phyloP scores from a whole-genome alignment of 345 rosid species.

The Gossypium arboreum region DNA sequence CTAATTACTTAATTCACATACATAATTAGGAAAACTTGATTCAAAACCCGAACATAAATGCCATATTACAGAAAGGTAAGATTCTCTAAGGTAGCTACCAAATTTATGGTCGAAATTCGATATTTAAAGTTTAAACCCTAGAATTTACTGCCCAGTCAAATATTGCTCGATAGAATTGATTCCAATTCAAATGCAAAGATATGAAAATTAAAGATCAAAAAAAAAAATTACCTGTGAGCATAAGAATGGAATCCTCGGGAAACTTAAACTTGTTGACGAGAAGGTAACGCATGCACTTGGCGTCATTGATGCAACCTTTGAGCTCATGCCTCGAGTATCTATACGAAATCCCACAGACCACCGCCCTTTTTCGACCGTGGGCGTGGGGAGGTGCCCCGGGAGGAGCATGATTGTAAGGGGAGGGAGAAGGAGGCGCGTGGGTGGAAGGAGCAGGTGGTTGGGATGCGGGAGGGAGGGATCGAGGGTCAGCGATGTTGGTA shows the following conservation, averaged over 20 bases:
- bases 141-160: background rate
- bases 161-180: background rate
- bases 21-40: background rate
- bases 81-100: slow-evolving; percentile 11
- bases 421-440: slow-evolving; percentile 19
- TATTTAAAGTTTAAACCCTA: background rate
- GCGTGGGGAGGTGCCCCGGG: slow-evolving; percentile 54
- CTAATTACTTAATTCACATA: background rate
- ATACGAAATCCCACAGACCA: slow-evolving; percentile 84
- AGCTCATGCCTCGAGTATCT: slow-evolving; percentile 73
- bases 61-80: background rate
- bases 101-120: background rate
- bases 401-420: slow-evolving; percentile 52
- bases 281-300: slow-evolving; percentile 85
- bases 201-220: background rate
- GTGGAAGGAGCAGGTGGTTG: slow-evolving; percentile 23
- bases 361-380: slow-evolving; percentile 74
- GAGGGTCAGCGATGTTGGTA: slow-evolving; percentile 69
- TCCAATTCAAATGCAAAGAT: slow-evolving; percentile 2
- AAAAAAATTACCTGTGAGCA: slow-evolving; percentile 64
- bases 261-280: slow-evolving; percentile 68
- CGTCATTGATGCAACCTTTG: slow-evolving; percentile 86
- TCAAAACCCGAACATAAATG: background rate
- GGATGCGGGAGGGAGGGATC: slow-evolving; percentile 37
- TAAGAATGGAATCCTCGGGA: slow-evolving; percentile 66